These are phyloP conservation scores for Physaria fendleri DNA, from an alignment of 345 rosid genomes.

Conservation along the genomic window DNA sequence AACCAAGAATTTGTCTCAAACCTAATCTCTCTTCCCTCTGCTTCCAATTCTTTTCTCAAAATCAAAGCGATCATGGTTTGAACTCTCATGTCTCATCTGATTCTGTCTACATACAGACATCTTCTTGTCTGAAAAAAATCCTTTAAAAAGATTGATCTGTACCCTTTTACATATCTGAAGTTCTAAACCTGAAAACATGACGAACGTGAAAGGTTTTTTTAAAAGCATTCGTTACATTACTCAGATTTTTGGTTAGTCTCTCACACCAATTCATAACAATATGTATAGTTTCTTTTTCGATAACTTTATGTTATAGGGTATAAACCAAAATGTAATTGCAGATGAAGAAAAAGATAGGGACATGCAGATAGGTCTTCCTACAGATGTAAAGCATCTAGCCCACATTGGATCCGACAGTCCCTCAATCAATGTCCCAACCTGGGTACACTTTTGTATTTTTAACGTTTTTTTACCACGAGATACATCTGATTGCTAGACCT, in stretches of 20 bases:
- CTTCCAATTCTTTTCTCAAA: neutral
- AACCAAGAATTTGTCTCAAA: constrained; percentile 5
- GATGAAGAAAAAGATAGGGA: constrained; percentile 52
- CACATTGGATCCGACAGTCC: constrained; percentile 75
- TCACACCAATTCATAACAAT: no score
- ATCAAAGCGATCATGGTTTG: constrained; percentile 6
- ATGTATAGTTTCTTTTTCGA: no score
- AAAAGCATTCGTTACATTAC: constrained; percentile 51
- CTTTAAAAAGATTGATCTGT: neutral
- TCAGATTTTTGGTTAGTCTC: constrained; percentile 47
- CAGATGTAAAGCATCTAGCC: constrained; percentile 77
- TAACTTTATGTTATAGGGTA: no score
- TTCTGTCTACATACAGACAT: neutral
- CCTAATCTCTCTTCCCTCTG: constrained; percentile 1
- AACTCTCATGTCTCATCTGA: neutral
- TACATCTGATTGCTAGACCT: no score
- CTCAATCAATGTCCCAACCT: constrained; percentile 41
- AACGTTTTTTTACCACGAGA: no score
- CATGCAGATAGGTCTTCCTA: constrained; percentile 62
- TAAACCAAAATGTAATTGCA: no score
- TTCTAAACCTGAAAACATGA: constrained; percentile 14
- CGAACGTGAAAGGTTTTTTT: constrained; percentile 48
- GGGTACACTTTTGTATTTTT: no score
- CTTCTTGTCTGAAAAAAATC: neutral
- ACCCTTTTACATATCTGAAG: constrained; percentile 5